Base-by-base conservation (phyloP, 495 filamentous ascomycete genomes). In the Aspergillus affinis region DNA sequence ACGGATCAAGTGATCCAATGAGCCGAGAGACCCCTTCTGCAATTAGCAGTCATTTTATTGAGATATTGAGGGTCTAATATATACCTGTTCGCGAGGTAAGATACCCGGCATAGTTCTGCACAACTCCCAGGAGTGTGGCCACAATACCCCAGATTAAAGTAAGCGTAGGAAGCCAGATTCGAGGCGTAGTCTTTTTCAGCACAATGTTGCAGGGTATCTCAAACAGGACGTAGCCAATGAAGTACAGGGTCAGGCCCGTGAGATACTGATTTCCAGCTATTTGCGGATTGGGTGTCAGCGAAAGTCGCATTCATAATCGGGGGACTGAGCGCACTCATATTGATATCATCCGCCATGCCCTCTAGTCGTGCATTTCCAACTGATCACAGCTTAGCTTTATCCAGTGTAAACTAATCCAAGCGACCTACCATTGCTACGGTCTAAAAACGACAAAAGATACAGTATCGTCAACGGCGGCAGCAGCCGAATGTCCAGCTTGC, bases 141-240 rank as follows among this genome's bases (percentile, higher is more conserved):
- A 92, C 86, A 36, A 88, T 72, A 17, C 86, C 88, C 83, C 83
- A 84, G 19, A 72, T 52, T 6, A 86, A 66, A 13, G 82, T 79
- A 7, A 84, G 67, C 1, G 80, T 85, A 0, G 82, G 81, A 1
- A 85, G 76, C 82, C 84, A 90, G 52, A 82, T 75, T 21, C 81
- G 76, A 0, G 87, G 90, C 4, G 85, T 88, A 0, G 88, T 90
- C 19, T 80, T 77, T 61, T 90, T 93, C 27, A 94, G 74, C 18
- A 90, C 69, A 51, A 92, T 84, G 58, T 92, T 92, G 64, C 84
- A 88, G 7, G 89, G 90, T 17, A 92, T 72, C 60, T 87, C 84
- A 51, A 88, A 85, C 13, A 90, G 70, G 19, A 90, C 86, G 68
- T 93, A 93, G 49, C 88, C 88, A 51, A 91, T 76, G 69, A 91